Conservation (phyloP, 768 basidiomycete genomes). For the Tricholoma bakamatsutake region DNA sequence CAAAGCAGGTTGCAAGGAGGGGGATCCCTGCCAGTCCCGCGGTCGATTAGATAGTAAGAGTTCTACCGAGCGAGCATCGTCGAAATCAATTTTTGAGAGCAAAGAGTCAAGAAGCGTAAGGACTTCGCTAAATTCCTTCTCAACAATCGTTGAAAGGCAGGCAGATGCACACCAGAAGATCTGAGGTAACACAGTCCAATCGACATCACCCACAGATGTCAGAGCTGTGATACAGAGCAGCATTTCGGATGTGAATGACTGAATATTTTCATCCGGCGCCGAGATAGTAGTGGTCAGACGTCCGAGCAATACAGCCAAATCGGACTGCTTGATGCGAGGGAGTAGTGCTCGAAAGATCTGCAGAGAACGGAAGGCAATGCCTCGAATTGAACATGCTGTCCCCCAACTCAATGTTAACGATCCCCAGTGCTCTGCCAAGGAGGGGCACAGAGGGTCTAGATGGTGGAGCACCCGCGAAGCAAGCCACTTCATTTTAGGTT, state of each 20-base stretch:
- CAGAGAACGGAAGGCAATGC: slow-evolving; percentile 81
- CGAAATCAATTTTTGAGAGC: slow-evolving; percentile 63
- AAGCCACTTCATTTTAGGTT: slow-evolving; percentile 64
- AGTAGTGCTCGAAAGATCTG: slow-evolving; percentile 84
- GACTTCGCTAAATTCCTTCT: slow-evolving; percentile 69
- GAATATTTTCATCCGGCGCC: slow-evolving; percentile 68
- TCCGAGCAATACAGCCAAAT: slow-evolving; percentile 75
- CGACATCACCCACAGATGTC: slow-evolving; percentile 48
- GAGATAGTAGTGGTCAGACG: slow-evolving; percentile 82
- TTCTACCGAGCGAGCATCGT: slow-evolving; percentile 63
- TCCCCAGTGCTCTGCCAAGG: slow-evolving; percentile 73
- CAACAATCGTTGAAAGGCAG: slow-evolving; percentile 76
- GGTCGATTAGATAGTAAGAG: slow-evolving; percentile 66
- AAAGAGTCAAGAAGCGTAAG: slow-evolving; percentile 60
- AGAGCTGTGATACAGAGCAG: slow-evolving; percentile 67
- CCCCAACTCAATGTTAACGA: slow-evolving; percentile 79
- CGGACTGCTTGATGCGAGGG: slow-evolving; percentile 61
- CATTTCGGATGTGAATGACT: slow-evolving; percentile 79
- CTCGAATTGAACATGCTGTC: slow-evolving; percentile 80
- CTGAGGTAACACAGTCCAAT: slow-evolving; percentile 64
- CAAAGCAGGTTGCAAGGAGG: slow-evolving; percentile 64
- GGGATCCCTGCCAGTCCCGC: slow-evolving; percentile 58
- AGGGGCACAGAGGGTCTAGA: slow-evolving; percentile 62
- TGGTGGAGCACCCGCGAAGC: slow-evolving; percentile 61
- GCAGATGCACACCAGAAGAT: slow-evolving; percentile 86